phyloP scores from a whole-genome alignment of 2,329 filamentous ascomycete genomes.

The Diaporthe helianthi region DNA sequence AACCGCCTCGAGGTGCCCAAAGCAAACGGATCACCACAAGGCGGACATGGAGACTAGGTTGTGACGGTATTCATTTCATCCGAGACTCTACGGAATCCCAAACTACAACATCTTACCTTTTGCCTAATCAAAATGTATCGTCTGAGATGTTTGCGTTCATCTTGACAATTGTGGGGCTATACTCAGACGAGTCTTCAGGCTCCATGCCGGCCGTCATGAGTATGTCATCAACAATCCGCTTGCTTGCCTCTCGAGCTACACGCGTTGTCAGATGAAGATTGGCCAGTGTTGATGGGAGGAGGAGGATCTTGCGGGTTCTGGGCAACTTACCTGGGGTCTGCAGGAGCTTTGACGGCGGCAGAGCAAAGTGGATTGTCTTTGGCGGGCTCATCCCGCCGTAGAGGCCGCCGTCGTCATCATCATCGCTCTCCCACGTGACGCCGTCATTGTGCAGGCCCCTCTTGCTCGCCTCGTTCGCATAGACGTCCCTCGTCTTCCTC shows the following conservation, averaged over 20 bases:
- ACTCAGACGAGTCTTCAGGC: conserved; percentile 61
- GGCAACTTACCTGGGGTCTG: conserved; percentile 75
- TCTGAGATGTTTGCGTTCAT: conserved; percentile 68
- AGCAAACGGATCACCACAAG: neutral
- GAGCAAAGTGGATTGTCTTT: conserved; percentile 88
- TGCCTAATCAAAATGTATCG: conserved; percentile 61
- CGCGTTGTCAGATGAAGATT: conserved; percentile 11
- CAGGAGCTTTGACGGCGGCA: conserved; percentile 77
- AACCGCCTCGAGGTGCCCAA: too few species aligned
- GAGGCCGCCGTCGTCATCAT: conserved; percentile 66
- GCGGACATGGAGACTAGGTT: neutral
- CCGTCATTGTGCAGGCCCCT: conserved; percentile 49
- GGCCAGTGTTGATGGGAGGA: neutral
- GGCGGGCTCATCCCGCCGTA: conserved; percentile 85
- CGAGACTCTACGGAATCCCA: neutral
- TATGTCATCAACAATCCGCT: conserved; percentile 81
- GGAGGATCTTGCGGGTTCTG: neutral
- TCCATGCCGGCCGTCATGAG: conserved; percentile 76
- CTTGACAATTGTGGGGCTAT: conserved; percentile 71
- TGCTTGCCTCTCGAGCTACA: conserved; percentile 78
- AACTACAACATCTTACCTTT: neutral
- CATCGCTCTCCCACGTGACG: conserved; percentile 78
- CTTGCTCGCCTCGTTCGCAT: conserved; percentile 44
- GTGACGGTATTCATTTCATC: neutral
- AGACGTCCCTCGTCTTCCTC: conserved; percentile 58